phyloP scores from a whole-genome alignment of 345 rosid species.

The Populus simonii region DNA sequence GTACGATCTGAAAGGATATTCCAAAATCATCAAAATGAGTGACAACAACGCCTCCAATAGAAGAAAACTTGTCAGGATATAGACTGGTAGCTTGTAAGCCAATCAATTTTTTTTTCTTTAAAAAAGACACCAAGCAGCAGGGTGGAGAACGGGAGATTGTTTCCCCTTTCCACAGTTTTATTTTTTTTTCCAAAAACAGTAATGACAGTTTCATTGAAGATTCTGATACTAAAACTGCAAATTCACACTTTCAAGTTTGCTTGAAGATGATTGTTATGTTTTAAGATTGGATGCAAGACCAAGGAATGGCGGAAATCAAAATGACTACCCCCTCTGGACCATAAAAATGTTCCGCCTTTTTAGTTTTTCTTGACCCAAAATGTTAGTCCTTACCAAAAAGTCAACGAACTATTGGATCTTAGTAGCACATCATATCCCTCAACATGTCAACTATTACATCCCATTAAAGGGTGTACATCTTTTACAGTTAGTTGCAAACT shows the following conservation, averaged over 20 bases:
- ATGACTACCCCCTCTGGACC: background rate
- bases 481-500: background rate
- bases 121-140: background rate
- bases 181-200: background rate
- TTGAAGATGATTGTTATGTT: background rate
- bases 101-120: background rate
- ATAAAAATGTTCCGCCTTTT: background rate
- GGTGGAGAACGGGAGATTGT: background rate
- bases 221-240: background rate
- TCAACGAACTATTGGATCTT: background rate
- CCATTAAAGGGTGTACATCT: background rate
- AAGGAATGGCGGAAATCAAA: background rate
- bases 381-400: background rate
- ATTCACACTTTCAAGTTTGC: background rate
- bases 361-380: background rate
- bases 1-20: constrained; percentile 56
- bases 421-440: background rate
- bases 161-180: background rate
- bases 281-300: background rate
- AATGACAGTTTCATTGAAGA: background rate
- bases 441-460: background rate
- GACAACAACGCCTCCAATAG: background rate
- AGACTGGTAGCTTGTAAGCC: background rate
- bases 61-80: background rate
- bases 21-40: constrained; percentile 14